phyloP scores from a whole-genome alignment of 139 green algal genomes.

The Chlorella sp. region DNA sequence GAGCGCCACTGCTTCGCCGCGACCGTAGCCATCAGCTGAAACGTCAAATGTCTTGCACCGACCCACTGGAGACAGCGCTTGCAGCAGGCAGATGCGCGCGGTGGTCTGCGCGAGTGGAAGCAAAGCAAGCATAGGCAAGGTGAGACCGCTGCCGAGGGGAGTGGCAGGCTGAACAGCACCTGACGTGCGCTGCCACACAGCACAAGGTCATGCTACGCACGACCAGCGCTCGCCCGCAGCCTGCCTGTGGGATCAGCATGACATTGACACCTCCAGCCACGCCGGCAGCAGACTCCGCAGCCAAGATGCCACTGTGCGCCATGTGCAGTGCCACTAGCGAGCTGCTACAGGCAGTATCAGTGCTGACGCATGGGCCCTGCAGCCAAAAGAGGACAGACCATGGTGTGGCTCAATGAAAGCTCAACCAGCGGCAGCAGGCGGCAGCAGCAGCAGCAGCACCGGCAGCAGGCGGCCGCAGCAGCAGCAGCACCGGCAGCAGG shows the following conservation, averaged over 20 bases:
- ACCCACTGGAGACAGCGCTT: conserved; percentile 47
- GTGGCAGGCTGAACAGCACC: background rate
- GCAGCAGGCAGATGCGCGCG: conserved; percentile 28
- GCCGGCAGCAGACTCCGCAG: background rate
- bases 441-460: background rate
- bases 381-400: background rate
- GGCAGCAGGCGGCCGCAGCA: background rate
- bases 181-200: too few species aligned
- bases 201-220: background rate
- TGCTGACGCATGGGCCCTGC: conserved; percentile 54
- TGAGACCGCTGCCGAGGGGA: conserved; percentile 5
- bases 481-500: background rate
- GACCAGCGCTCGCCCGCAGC: background rate
- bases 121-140: background rate
- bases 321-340: conserved; percentile 60
- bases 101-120: conserved; percentile 36
- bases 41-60: conserved; percentile 70
- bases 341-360: conserved; percentile 69
- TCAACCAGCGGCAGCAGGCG: too few species aligned
- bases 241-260: conserved; percentile 45
- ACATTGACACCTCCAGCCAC: conserved; percentile 48
- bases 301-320: conserved; percentile 34
- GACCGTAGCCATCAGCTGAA: conserved; percentile 68
- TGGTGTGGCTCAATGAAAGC: background rate
- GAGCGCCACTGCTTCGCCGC: conserved; percentile 51